Evolutionary conservation across 169 alveolate species (phyloP).

Genomic region (Eimeria praecox): DNA sequence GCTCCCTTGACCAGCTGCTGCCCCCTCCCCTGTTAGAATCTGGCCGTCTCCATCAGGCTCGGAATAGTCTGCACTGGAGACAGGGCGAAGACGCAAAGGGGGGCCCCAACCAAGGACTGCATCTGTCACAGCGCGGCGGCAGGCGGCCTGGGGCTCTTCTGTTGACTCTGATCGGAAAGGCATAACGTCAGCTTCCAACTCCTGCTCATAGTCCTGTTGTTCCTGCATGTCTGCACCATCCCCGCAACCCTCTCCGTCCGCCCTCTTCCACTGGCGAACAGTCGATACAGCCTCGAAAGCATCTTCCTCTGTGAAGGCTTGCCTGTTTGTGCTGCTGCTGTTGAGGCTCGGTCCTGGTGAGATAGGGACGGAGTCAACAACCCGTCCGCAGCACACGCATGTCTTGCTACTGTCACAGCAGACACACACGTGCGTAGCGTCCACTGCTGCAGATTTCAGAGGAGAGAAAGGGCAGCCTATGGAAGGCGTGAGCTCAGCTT

Average conservation of each 20-base stretch:
- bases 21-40: neutral
- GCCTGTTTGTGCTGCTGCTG: neutral
- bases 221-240: neutral
- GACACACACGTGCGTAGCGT: neutral
- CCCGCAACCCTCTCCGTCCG: neutral
- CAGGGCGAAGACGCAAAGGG: conserved; percentile 53
- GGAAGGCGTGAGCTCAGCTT: conserved; percentile 29
- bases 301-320: neutral
- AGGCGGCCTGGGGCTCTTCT: conserved; percentile 12
- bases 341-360: neutral
- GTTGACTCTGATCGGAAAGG: neutral
- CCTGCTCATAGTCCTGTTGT: neutral
- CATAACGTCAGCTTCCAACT: neutral
- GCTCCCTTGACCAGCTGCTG: conserved; percentile 2
- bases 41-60: neutral
- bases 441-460: conserved; percentile 27
- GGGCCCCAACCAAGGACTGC: conserved; percentile 76
- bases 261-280: neutral
- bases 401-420: conserved; percentile 17
- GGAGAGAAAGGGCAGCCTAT: conserved; percentile 24
- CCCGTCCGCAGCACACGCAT: conserved; percentile 29
- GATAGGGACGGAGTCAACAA: neutral
- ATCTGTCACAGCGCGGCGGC: conserved; percentile 58
- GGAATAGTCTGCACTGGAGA: conserved; percentile 28
- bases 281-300: neutral